Evolutionary conservation across 2,329 filamentous ascomycete genomes (phyloP).

Genomic region (Arthrobotrys megalospora): DNA sequence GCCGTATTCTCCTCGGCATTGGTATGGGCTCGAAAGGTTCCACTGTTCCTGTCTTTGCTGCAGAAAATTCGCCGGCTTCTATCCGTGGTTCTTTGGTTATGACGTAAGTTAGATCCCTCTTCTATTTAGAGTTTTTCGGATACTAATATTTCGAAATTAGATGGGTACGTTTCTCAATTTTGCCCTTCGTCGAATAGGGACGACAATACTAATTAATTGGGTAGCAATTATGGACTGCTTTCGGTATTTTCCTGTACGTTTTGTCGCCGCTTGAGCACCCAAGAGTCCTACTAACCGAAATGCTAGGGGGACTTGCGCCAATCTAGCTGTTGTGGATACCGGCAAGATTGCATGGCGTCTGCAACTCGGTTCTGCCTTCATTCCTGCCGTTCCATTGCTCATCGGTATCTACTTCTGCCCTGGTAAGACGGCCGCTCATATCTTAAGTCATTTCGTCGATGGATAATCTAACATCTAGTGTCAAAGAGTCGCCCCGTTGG

Average conservation of each 20-base stretch:
- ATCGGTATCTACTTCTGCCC: conserved; percentile 75
- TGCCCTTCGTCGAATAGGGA: background rate
- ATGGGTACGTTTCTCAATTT: conserved; percentile 46
- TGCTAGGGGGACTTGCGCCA: conserved; percentile 72
- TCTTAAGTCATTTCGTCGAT: background rate
- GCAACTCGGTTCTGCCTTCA: conserved; percentile 76
- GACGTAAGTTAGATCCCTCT: conserved; percentile 66
- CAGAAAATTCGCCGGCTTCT: conserved; percentile 73
- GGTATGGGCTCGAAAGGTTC: conserved; percentile 76
- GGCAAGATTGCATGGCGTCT: conserved; percentile 76
- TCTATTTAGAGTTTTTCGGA: conserved; percentile 69
- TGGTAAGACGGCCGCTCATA: conserved; percentile 28
- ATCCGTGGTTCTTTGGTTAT: conserved; percentile 74
- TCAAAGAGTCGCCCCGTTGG: conserved; percentile 71
- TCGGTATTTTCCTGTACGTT: conserved; percentile 75
- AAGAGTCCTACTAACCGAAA: conserved; percentile 2
- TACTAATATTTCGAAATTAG: conserved; percentile 40
- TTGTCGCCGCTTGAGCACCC: background rate
- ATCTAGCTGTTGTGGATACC: conserved; percentile 76
- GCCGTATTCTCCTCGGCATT: conserved; percentile 72
- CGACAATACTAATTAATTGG: background rate
- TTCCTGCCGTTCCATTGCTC: conserved; percentile 76
- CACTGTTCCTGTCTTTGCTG: conserved; percentile 73
- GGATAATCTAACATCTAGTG: conserved; percentile 22
- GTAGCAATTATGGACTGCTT: conserved; percentile 70